Evolutionary conservation across 257 asterid species (phyloP).

Genomic region (Jasminum sambac): DNA sequence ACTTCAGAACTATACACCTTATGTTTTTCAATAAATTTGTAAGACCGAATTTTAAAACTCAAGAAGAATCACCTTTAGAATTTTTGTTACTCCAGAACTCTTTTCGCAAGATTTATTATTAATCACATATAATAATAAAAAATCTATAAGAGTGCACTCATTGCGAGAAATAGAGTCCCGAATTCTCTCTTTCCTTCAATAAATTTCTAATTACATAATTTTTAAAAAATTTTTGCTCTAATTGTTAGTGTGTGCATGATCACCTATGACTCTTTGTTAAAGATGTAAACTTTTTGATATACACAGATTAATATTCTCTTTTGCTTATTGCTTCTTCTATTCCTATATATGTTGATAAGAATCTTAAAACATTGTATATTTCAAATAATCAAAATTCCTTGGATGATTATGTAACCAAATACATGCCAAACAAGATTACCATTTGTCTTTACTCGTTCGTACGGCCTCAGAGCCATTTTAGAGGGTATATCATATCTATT

Average conservation of each 20-base stretch:
- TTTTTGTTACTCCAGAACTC: neutral
- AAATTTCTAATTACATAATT: neutral
- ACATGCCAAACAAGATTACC: conserved; percentile 8
- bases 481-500: neutral
- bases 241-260: conserved; percentile 27
- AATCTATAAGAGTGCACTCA: neutral
- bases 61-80: neutral
- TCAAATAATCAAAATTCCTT: conserved; percentile 3
- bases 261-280: conserved; percentile 43
- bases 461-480: neutral
- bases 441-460: neutral
- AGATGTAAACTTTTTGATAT: conserved; percentile 19
- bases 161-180: neutral
- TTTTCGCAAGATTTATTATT: neutral
- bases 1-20: no score
- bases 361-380: conserved; percentile 15
- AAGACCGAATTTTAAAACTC: neutral
- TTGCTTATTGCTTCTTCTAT: conserved; percentile 18
- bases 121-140: no score
- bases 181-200: neutral
- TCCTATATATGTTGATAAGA: conserved; percentile 32
- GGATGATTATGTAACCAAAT: conserved; percentile 8
- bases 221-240: neutral
- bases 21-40: no score
- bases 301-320: conserved; percentile 32